Percentiles rank a stretch among this genome's conserved stretches.
Conservation (phyloP, 192 early-diverging fungal genomes). For the Backusella mclennaniae region DNA sequence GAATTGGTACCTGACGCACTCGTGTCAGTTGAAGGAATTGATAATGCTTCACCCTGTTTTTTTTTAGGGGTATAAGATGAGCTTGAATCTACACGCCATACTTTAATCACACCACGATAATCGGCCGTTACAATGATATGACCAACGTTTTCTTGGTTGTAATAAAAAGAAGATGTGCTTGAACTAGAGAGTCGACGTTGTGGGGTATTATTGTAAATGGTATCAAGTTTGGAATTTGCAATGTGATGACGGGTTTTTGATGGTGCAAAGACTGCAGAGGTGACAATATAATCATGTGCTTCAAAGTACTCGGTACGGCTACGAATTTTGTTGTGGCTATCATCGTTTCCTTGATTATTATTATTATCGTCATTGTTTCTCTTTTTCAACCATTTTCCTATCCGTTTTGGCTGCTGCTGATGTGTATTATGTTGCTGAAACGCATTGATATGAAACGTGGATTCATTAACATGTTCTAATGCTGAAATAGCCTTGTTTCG, state of each 20-base stretch:
- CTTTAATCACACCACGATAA: slow-evolving; percentile 55
- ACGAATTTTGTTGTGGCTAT: slow-evolving; percentile 9
- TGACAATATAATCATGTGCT: slow-evolving; percentile 55
- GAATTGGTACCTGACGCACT: not conserved
- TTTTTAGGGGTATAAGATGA: not conserved
- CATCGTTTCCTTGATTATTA: not conserved
- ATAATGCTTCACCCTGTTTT: not conserved
- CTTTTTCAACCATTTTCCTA: slow-evolving; percentile 26
- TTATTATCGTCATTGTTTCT: not conserved
- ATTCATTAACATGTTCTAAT: slow-evolving; percentile 8
- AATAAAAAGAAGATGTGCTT: not conserved
- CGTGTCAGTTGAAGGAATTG: not conserved
- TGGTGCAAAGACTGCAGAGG: slow-evolving; percentile 59
- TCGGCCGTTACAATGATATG: slow-evolving; percentile 66
- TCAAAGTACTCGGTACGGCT: slow-evolving; percentile 30
- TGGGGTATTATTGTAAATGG: slow-evolving; percentile 35
- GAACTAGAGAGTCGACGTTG: not conserved
- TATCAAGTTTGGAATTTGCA: slow-evolving; percentile 47
- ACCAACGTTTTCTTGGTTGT: slow-evolving; percentile 23
- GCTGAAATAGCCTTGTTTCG: slow-evolving; percentile 19
- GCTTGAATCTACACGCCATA: slow-evolving; percentile 60
- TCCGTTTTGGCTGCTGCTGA: not conserved
- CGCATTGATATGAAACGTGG: not conserved
- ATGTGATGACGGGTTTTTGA: slow-evolving; percentile 55
- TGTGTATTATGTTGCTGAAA: not conserved